Conservation (phyloP, 2,329 filamentous ascomycete genomes). For the Cladobotryum mycophilum region DNA sequence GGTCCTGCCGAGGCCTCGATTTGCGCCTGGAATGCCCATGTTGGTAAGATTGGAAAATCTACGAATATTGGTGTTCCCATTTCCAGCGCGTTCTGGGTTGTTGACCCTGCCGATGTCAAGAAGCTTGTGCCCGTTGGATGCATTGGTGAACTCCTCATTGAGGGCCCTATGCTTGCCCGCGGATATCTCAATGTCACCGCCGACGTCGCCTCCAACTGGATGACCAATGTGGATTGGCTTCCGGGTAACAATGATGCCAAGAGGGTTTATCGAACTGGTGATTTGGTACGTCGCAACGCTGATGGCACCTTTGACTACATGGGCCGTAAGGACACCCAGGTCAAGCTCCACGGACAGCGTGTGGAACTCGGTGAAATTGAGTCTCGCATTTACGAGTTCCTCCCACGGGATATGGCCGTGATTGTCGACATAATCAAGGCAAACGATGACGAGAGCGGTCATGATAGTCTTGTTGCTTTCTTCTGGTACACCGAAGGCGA, state of each 20-base stretch:
- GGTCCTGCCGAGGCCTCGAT: conserved; percentile 5
- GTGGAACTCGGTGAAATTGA: conserved; percentile 9
- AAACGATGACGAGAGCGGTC: not conserved
- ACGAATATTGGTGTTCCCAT: not conserved
- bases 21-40: not conserved
- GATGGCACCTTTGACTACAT: conserved; percentile 4
- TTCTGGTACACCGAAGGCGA: not conserved
- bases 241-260: not conserved
- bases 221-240: too few relatives aligned
- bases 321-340: conserved; percentile 5
- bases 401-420: not conserved
- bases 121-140: not conserved
- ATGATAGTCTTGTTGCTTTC: not conserved
- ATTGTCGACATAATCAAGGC: conserved; percentile 1
- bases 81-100: conserved; percentile 3
- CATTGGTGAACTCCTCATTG: conserved; percentile 3
- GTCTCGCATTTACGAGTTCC: not conserved
- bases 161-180: not conserved
- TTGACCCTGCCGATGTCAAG: not conserved
- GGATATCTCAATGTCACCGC: not conserved
- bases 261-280: conserved; percentile 3
- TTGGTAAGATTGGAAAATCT: not conserved
- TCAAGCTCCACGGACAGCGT: conserved; percentile 7
- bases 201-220: too few relatives aligned
- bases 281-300: conserved; percentile 3